phyloP scores from a whole-genome alignment of 768 basidiomycete species.

The Mycena capillaripes region DNA sequence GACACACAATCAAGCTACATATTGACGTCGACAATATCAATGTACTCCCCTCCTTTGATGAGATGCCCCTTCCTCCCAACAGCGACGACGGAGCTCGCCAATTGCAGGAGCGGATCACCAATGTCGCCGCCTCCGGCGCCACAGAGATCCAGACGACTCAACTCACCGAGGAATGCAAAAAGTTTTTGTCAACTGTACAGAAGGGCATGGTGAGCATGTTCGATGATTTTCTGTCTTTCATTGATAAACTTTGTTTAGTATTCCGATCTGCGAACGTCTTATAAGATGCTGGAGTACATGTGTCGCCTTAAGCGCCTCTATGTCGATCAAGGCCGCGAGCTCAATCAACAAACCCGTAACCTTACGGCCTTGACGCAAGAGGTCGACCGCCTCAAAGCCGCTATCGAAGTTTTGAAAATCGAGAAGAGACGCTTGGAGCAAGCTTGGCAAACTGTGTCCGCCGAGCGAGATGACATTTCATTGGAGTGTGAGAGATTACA shows the following conservation, averaged over 20 bases:
- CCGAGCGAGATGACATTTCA: slow-evolving; percentile 6
- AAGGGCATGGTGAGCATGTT: slow-evolving; percentile 20
- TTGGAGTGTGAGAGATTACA: slow-evolving; percentile 17
- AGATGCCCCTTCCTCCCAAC: slow-evolving; percentile 37
- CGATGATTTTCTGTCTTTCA: neutral
- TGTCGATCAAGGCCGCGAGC: slow-evolving; percentile 16
- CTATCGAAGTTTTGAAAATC: slow-evolving; percentile 25
- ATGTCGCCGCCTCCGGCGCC: slow-evolving; percentile 69
- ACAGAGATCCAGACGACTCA: slow-evolving; percentile 63
- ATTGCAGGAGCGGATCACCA: slow-evolving; percentile 68
- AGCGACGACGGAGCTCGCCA: slow-evolving; percentile 61
- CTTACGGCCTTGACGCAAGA: slow-evolving; percentile 18
- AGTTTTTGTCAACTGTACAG: slow-evolving; percentile 19
- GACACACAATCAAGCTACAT: slow-evolving; percentile 68
- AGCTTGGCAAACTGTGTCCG: slow-evolving; percentile 12
- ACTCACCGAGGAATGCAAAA: slow-evolving; percentile 63
- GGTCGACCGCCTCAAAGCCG: slow-evolving; percentile 29
- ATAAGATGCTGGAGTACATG: slow-evolving; percentile 32
- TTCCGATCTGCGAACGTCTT: slow-evolving; percentile 29
- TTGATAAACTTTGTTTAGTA: slow-evolving; percentile 29
- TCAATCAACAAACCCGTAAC: slow-evolving; percentile 17
- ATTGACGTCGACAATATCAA: slow-evolving; percentile 63
- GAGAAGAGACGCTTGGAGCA: slow-evolving; percentile 31
- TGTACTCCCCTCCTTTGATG: slow-evolving; percentile 30
- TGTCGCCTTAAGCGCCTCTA: slow-evolving; percentile 27